Conservation (phyloP, 1,284 basidiomycete species). For the Schizophyllum amplum region DNA sequence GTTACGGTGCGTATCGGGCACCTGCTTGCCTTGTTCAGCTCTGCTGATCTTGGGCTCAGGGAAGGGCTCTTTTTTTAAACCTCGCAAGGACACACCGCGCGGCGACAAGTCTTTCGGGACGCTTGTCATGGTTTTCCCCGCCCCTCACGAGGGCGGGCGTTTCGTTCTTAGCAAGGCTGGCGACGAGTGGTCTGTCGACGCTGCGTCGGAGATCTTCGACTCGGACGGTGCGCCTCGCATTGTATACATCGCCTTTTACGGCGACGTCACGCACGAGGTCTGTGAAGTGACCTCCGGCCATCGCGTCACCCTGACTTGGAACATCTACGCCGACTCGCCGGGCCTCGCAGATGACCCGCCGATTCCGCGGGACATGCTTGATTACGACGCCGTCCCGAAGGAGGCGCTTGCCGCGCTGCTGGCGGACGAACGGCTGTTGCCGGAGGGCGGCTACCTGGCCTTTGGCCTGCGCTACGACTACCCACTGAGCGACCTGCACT, state of each 20-base stretch:
- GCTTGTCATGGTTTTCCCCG: conserved; percentile 32
- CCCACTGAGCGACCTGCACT: conserved; percentile 8
- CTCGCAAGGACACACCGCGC: conserved; percentile 23
- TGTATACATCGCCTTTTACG: conserved; percentile 26
- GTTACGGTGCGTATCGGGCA: conserved; percentile 25
- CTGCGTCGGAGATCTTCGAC: conserved; percentile 6
- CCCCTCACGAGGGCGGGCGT: conserved; percentile 28
- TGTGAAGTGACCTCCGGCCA: conserved; percentile 26
- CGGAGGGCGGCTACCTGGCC: conserved; percentile 23
- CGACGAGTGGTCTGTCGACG: conserved; percentile 21
- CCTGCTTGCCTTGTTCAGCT: not conserved
- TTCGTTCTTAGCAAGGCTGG: conserved; percentile 23
- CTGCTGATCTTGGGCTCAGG: conserved; percentile 11
- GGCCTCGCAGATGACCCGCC: not conserved
- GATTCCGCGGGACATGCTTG: not conserved
- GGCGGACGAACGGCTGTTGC: conserved; percentile 16
- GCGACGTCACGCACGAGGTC: conserved; percentile 35
- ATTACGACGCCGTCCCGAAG: conserved; percentile 2
- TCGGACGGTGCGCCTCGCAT: conserved; percentile 9
- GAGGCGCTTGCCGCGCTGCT: conserved; percentile 13
- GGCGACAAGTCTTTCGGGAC: conserved; percentile 22
- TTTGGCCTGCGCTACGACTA: conserved; percentile 26
- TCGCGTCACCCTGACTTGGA: conserved; percentile 34
- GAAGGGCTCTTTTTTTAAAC: conserved; percentile 22
- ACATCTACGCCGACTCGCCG: conserved; percentile 19